Base-by-base conservation (phyloP, 2,329 filamentous ascomycete genomes). In the Colletotrichum neosansevieriae region DNA sequence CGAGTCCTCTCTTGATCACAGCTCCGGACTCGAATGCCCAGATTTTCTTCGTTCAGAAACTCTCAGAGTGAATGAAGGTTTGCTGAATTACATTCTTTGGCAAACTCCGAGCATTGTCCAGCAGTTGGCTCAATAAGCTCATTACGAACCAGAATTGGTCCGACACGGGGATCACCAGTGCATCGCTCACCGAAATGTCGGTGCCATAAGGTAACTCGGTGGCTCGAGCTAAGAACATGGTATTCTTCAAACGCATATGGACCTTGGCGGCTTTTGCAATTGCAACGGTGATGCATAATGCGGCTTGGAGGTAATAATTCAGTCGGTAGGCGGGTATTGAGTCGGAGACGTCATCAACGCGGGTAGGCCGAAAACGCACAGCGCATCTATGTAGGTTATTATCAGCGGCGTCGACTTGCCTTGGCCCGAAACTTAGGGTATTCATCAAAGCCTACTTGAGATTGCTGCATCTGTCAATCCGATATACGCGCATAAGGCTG, bases 301-400 rank as follows among this genome's bases (percentile, higher is more conserved):
- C 24, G 21, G 1, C 1, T 17, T 13, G n/a, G 38, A 11, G 51
- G 29, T 10, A 4, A 9, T 1, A 0, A 0, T 1, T 0, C n/a
- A n/a, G 11, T 19, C 12, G 36, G 1, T 1, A 2, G 21, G 13
- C 21, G 12, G 3, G n/a, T 12, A 32, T 7, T 15, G 13, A 32
- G 45, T 42, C 17, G 45, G 34, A 17, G 57, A 59, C 57, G 57
- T 59, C 57, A 59, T 59, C 32, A 44, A 59, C 24, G 13, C 3
- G 0, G 29, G 19, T 5, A 11, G 0, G 11, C 44, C 2, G 3
- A 1, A 38, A 6, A 49, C 19, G 57, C 57, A 50, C 49, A 50
- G 44, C 44, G n/a, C 44, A 10, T 29, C 12, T 24, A 38, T 17
- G 10, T 59, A 59, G 57, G 44, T 59, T 59, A 19, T 10, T 13